phyloP scores from a whole-genome alignment of 345 rosid genomes.

The Brassica napus region DNA sequence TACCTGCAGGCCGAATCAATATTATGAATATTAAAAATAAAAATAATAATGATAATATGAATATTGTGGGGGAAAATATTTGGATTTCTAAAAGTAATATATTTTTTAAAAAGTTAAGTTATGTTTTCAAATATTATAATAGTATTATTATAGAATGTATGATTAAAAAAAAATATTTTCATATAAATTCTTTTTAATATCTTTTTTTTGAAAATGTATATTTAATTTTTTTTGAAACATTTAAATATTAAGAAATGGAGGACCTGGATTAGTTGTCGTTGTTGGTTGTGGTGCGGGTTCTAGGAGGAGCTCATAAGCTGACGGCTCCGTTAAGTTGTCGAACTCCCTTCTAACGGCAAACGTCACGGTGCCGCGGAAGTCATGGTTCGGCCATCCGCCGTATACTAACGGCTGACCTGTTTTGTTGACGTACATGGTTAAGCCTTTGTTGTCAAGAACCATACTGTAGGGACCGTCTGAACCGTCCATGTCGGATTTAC shows the following conservation, averaged over 20 bases:
- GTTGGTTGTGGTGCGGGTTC: constrained; percentile 36
- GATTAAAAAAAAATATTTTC: too few relatives aligned
- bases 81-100: background rate
- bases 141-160: too few relatives aligned
- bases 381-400: constrained; percentile 24
- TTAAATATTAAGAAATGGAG: too few relatives aligned
- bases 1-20: constrained; percentile 12
- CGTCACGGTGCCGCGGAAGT: constrained; percentile 37
- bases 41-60: background rate
- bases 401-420: constrained; percentile 43
- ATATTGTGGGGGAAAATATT: background rate
- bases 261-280: background rate
- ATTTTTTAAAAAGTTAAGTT: too few relatives aligned
- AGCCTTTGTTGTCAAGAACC: constrained; percentile 46
- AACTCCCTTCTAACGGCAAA: constrained; percentile 19
- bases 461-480: constrained; percentile 55
- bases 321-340: constrained; percentile 24
- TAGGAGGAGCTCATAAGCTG: constrained; percentile 32
- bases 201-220: too few relatives aligned
- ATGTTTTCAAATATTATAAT: too few relatives aligned
- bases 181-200: too few relatives aligned
- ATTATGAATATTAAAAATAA: background rate
- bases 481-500: constrained; percentile 44
- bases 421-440: constrained; percentile 45
- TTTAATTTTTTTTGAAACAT: too few relatives aligned